These are phyloP conservation scores for Amylocarpus encephaloides DNA, from an alignment of 2,329 filamentous ascomycete species.

Conservation along the genomic window DNA sequence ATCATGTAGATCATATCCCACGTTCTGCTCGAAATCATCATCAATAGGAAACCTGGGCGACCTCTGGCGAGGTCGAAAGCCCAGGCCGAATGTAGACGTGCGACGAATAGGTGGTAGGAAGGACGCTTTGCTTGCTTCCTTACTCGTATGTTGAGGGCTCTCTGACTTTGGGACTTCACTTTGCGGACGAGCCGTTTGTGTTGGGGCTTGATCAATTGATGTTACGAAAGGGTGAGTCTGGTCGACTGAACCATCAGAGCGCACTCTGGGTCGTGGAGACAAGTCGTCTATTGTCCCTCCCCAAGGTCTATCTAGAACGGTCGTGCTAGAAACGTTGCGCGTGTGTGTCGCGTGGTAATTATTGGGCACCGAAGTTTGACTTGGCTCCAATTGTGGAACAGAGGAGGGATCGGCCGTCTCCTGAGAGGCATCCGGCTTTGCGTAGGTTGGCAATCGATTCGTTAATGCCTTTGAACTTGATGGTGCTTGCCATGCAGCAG, in stretches of 20 bases:
- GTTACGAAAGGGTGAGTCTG: not conserved
- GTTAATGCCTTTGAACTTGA: too few species aligned
- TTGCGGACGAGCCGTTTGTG: not conserved
- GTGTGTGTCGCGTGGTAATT: not conserved
- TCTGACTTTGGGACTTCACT: not conserved
- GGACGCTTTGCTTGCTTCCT: constrained; percentile 10
- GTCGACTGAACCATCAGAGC: not conserved
- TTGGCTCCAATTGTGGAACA: not conserved
- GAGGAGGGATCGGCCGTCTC: not conserved
- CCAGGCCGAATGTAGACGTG: constrained; percentile 49
- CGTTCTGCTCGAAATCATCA: constrained; percentile 16
- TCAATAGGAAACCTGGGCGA: constrained; percentile 25
- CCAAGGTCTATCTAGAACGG: constrained; percentile 18
- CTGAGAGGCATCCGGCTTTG: too few species aligned
- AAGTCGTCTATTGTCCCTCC: constrained; percentile 15
- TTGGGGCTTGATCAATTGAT: not conserved
- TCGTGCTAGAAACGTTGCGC: constrained; percentile 4
- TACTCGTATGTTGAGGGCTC: constrained; percentile 3
- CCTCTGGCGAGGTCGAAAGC: constrained; percentile 29
- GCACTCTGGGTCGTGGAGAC: not conserved
- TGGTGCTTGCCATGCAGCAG: too few species aligned
- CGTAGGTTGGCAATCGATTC: too few species aligned
- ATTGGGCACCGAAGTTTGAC: not conserved
- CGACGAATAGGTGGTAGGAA: constrained; percentile 56
- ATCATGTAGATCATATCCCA: not conserved